phyloP scores from a whole-genome alignment of 345 rosid species.

The Syzygium aromaticum region DNA sequence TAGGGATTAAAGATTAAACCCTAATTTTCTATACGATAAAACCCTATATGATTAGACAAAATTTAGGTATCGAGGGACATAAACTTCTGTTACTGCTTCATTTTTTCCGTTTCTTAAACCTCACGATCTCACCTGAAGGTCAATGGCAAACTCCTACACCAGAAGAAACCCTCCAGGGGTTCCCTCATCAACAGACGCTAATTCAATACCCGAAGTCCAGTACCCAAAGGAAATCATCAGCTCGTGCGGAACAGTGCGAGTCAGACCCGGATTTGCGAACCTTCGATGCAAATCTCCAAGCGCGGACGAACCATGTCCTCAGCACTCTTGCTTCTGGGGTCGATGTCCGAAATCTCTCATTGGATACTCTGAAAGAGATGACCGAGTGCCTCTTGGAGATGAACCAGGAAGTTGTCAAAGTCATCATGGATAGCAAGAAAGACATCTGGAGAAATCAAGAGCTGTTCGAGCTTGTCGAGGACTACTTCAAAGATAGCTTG shows the following conservation, averaged over 20 bases:
- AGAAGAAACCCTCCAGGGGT: not conserved
- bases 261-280: not conserved
- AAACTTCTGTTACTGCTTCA: not conserved
- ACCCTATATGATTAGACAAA: too few species aligned
- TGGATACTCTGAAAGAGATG: too few species aligned
- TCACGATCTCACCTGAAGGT: not conserved
- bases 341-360: accelerated
- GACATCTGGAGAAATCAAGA: not conserved
- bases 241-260: not conserved
- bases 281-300: not conserved
- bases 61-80: not conserved
- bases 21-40: too few species aligned
- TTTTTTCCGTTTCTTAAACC: not conserved
- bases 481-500: not conserved
- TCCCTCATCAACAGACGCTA: too few species aligned
- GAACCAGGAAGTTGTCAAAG: not conserved
- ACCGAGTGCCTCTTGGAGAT: not conserved
- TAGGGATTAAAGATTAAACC: too few species aligned
- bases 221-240: too few species aligned
- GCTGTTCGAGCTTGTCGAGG: not conserved
- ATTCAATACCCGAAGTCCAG: too few species aligned
- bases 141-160: not conserved
- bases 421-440: not conserved
- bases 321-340: not conserved
- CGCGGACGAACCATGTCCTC: not conserved